Evolutionary conservation across 768 basidiomycete genomes (phyloP), one percentile per base, ranked within the genome.

Genomic region (Termitomyces sp.): DNA sequence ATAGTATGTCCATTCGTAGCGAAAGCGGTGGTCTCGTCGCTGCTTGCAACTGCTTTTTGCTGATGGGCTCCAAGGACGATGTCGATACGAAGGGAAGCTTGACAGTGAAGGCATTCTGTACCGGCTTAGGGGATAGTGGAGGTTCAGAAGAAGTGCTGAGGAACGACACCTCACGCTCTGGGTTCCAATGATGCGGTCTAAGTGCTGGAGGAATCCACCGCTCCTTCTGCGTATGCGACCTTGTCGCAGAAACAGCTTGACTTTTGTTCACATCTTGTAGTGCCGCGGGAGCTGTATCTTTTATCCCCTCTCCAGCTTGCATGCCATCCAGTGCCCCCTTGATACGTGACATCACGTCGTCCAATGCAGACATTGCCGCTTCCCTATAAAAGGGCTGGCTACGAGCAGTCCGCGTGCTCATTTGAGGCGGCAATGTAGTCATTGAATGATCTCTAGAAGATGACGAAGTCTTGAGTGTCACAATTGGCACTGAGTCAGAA

Each of bases 261-360:
- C 56, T 45, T 65, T 63, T 60, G 66, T 75, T 68, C 53, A 61
- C 56, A 11, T 74, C 74, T 48, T 64, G 46, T 20, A 64, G 40
- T 12, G 53, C 53, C 37, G 42, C 57, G 14, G 60, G 51, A 38
- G 57, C 29, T 68, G 68, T 56, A 34, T 77, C 78, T 62, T 74
- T 75, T 25, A 67, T 61, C 31, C 67, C 50, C 48, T 82, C 81
- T 48, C 66, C 72, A 25, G 78, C 74, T 60, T 86, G 88, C 85
- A 89, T 89, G 36, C 80, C 81, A 69, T 85, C 82, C 59, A 94
- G 68, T 14, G 87, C 92, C 37, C 90, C 92, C 68, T 88, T 94
- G 68, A 94, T 93, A 46, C 92, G 84, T 6, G 89, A 91, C 83
- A 94, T 92, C 32, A 86, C 83, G 69, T 94, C 91, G 68, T 91